Evolutionary conservation across 2,329 filamentous ascomycete species (phyloP), one percentile per base, ranked within the genome.

Genomic region (Talaromyces sp.): DNA sequence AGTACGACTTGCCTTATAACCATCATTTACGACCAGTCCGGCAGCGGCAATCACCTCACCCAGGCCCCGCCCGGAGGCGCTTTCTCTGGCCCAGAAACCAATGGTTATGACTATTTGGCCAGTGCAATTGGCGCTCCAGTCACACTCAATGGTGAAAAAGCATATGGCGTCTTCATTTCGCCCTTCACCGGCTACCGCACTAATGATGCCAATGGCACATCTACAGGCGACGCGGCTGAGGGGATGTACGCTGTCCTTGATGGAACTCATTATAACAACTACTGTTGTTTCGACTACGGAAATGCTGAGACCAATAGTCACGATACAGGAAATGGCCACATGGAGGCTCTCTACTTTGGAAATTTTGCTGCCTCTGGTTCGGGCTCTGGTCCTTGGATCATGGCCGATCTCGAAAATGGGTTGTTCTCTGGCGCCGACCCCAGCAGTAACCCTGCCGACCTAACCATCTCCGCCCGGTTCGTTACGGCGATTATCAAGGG

Each of bases 261-360:
- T 27, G 72, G 71, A n/a, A 74, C 71, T 34, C 63, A 73, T 63
- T 70, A 78, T 69, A 67, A 78, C 59, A 60, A 65, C 2, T 6
- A 40, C 5, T 40, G 36, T 8, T 40, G 36, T 14, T 40, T 40
- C 6, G 36, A 40, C 36, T 85, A 85, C 57, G 83, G 83, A 54
- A 85, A 85, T 54, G 83, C 82, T 51, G 84, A 86, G 73, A 79
- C 76, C 3, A 85, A 66, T 70, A 81, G 69, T 62, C 63, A 2
- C 2, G 83, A 86, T 63, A 82, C 85, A 0, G 87, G 87, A 3
- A 81, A 83, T 59, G 87, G 84, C 16, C 86, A 88, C 68, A 89
- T 89, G 87, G 87, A 89, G 69, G 84, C 87, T 59, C 84, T 89
- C 62, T 89, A 89, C 79, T 89, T 80, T 67, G 87, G 87, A 0